Conservation (phyloP, 176 grass and related monocot genomes). For the Hordeum vulgare region MorexV3_pseudomolecules_assembly NC_058518.1:34713981-34714480, state of each 20-base stretch:
- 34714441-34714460: not conserved
- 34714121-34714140: not conserved
- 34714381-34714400: slow-evolving; percentile 67
- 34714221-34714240: slow-evolving; percentile 80
- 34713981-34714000: slow-evolving; percentile 74
- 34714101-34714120: not conserved
- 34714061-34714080: slow-evolving; percentile 12
- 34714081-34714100: not conserved
- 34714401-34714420: slow-evolving; percentile 59
- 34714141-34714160: slow-evolving; percentile 75
- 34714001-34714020: slow-evolving; percentile 81
- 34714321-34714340: slow-evolving; percentile 17
- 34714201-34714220: slow-evolving; percentile 92
- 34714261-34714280: slow-evolving; percentile 12
- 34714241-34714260: slow-evolving; percentile 92
- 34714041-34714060: slow-evolving; percentile 23
- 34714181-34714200: slow-evolving; percentile 93
- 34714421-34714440: not conserved
- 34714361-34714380: slow-evolving; percentile 66
- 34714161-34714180: slow-evolving; percentile 96
- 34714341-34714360: slow-evolving; percentile 93
- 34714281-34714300: slow-evolving; percentile 4
- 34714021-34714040: slow-evolving; percentile 85
- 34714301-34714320: not conserved
- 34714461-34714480: not conserved